These are phyloP conservation scores for Rosa rugosa DNA, from an alignment of 306 rosid species.

Conservation along the genomic window DNA sequence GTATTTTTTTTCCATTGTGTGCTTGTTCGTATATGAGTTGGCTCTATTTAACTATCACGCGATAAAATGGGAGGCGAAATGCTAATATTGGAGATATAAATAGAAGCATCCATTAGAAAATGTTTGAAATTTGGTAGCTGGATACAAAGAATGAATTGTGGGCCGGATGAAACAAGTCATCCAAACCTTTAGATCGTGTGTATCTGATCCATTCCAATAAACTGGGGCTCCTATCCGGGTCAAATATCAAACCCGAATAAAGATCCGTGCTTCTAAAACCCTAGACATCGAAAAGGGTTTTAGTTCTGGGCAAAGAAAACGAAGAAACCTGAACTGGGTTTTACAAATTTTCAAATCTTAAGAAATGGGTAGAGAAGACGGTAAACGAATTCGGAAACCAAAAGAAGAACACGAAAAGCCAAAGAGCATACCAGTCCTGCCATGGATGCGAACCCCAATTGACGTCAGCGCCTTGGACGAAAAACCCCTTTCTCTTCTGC, in stretches of 20 bases:
- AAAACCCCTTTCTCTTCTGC: conserved; percentile 50
- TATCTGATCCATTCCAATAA: background rate
- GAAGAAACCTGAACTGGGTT: background rate
- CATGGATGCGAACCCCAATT: conserved; percentile 94
- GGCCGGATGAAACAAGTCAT: too few species aligned
- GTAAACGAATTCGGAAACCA: background rate
- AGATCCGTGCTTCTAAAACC: conserved; percentile 8
- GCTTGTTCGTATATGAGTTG: too few species aligned
- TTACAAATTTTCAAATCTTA: background rate
- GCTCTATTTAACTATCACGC: too few species aligned
- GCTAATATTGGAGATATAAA: too few species aligned
- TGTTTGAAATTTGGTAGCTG: too few species aligned
- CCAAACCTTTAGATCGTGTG: background rate
- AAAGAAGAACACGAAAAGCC: conserved; percentile 39
- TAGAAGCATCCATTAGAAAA: too few species aligned
- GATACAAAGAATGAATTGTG: too few species aligned
- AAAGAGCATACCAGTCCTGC: conserved; percentile 53
- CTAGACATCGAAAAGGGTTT: conserved; percentile 7
- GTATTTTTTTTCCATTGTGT: too few species aligned
- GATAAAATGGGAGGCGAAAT: too few species aligned
- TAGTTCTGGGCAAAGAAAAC: background rate
- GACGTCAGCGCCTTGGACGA: conserved; percentile 51
- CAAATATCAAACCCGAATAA: background rate
- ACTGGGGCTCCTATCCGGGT: background rate
- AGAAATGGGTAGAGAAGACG: conserved; percentile 32